Base-by-base conservation (phyloP, 1,284 basidiomycete genomes). In the Trichosporon asahii region DNA sequence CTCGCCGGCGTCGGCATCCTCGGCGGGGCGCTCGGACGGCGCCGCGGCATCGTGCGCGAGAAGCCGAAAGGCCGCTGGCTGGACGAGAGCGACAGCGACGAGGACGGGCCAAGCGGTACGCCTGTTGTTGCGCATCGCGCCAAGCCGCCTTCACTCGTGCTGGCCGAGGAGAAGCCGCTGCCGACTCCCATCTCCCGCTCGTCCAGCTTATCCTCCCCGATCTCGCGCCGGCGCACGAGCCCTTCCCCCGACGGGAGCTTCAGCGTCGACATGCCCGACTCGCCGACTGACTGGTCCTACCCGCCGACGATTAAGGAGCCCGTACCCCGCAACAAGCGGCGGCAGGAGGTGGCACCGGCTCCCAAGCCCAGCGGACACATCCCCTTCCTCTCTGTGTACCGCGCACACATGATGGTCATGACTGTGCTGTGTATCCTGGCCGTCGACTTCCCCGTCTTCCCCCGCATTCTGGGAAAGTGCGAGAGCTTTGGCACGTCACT, bases 371-470 rank as follows among this genome's bases (percentile, higher is more conserved):
- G 49, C 27, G 35, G 65, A 37, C 75, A 70, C 71, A 68, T 81
- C 55, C 83, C 85, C 1, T 91, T 93, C 64, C 82, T 99, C 68
- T 93, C 94, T 8, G 89, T 91, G 0, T 99, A 97, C 80, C 87
- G 97, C 64, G 90, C 95, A 1, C 93, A 98, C 79, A 95, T 98
- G 93, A 91, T 99, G 87, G 84, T 98, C 37, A 89, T 99, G 86
- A 98, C 97, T 0, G 85, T 91, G 53, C 86, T 97, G 57, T 91
- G 90, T 49, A 99, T 99, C 72, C 88, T 99, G 8, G 96, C 97
- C 0, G 96, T 99, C 64, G 97, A 99, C 79, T 99, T 99, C 78
- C 88, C 88, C 0, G 87, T 96, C 27, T 99, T 98, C 78, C 96
- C 96, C 0, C 88, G 97, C 14, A 84, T 85, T 8, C 87, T 97